These are phyloP conservation scores for Astragalus glycyphyllos DNA, from an alignment of 306 rosid species.

Conservation along the genomic window DNA sequence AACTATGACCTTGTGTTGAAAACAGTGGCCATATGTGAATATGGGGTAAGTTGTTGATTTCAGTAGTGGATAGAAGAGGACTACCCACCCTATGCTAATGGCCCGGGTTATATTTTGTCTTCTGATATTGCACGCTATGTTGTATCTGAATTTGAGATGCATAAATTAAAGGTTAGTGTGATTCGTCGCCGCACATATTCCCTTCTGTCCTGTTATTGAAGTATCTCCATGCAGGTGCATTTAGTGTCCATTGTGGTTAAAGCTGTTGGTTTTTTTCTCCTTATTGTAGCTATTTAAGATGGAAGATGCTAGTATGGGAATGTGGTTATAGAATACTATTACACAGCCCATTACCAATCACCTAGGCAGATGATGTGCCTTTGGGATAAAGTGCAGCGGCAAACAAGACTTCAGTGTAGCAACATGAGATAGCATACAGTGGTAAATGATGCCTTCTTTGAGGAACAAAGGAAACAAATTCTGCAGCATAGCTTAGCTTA, in stretches of 20 bases:
- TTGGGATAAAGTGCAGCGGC: constrained; percentile 69
- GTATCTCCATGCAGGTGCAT: constrained; percentile 1
- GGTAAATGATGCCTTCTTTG: constrained; percentile 28
- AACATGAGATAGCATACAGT: constrained; percentile 80
- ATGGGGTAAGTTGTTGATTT: constrained; percentile 75
- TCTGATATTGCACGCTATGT: constrained; percentile 66
- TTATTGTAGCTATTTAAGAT: constrained; percentile 79
- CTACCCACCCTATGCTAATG: constrained; percentile 94
- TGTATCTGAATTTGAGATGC: constrained; percentile 66
- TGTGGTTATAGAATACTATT: constrained; percentile 87
- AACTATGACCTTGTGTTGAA: constrained; percentile 95
- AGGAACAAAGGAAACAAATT: constrained; percentile 49
- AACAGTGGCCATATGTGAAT: constrained; percentile 94
- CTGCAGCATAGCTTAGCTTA: constrained; percentile 59
- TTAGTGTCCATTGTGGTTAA: not conserved
- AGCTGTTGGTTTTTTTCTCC: not conserved
- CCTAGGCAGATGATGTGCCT: constrained; percentile 89
- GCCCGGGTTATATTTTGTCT: constrained; percentile 87
- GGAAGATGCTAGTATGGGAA: constrained; percentile 98
- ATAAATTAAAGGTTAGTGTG: constrained; percentile 70
- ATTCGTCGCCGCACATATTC: not conserved
- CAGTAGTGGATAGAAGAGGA: constrained; percentile 94
- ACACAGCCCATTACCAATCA: constrained; percentile 91
- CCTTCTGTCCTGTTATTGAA: not conserved
- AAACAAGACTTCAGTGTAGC: constrained; percentile 71